A percentile compares a stretch with the other conserved stretches of the same genome.
phyloP scores from a whole-genome alignment of 129 eudicot species.

The Chrysanthemum lavandulifolium region DNA sequence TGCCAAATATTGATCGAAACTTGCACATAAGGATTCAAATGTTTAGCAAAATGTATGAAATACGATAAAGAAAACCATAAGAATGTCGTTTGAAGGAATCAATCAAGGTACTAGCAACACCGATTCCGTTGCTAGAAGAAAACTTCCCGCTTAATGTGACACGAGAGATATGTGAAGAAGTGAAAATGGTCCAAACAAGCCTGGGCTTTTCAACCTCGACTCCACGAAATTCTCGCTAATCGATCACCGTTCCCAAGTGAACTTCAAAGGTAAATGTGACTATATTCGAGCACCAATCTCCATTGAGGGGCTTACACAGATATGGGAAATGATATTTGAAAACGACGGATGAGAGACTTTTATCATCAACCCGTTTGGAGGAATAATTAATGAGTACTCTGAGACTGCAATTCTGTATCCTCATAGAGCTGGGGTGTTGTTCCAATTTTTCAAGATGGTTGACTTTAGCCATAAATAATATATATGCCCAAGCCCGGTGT shows the following conservation, averaged over 20 bases:
- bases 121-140: conserved; percentile 21
- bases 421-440: conserved; percentile 19
- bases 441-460: not conserved
- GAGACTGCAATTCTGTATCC: conserved; percentile 4
- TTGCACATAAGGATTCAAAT: conserved; percentile 25
- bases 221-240: conserved; percentile 16
- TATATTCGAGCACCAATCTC: conserved; percentile 10
- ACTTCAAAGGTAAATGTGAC: conserved; percentile 34
- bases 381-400: not conserved
- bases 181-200: conserved; percentile 37
- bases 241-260: not conserved
- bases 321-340: conserved; percentile 10
- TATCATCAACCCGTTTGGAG: not conserved
- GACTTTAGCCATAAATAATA: not conserved
- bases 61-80: not conserved
- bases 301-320: conserved; percentile 3
- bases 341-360: not conserved
- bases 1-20: conserved; percentile 20
- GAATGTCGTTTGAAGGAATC: conserved; percentile 12
- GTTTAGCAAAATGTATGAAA: not conserved
- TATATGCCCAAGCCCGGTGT: too few species aligned
- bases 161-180: conserved; percentile 28
- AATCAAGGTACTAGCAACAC: conserved; percentile 26
- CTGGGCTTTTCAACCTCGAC: not conserved
- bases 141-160: conserved; percentile 28